Base-by-base conservation (phyloP, 805 yeast species). In the Yamadazyma sp. region DNA sequence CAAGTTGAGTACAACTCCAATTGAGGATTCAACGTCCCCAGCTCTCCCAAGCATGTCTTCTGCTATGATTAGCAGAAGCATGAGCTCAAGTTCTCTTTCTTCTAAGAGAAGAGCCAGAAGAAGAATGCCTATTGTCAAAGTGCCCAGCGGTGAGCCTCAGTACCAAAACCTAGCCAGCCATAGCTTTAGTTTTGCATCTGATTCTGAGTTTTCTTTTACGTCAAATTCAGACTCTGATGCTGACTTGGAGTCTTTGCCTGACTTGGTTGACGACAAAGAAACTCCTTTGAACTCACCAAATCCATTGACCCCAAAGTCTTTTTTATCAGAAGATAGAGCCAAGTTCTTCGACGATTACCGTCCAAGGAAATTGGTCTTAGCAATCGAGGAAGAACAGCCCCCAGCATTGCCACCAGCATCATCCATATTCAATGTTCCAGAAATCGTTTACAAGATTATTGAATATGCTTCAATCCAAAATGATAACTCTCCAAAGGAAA, bases 351-450 rank as follows among this genome's bases (percentile, higher is more conserved):
- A 40, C 7, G 35, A 31, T 16, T 19, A 21, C 13, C 26, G 15
- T 19, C 28, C 38, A 6, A 28, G 26, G 21, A 27, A 22, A 13
- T 27, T 29, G 16, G 26, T 15, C 15, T 31, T 31, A 14, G 28
- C 28, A 3, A 21, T 30, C 6, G 18, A 24, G 10, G 18, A 28
- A 25, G n/a, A 15, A 13, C 16, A 13, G 17, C 12, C 12, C 17
- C 20, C 20, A 25, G 27, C 8, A n/a, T n/a, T 4, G 12, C 16
- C 5, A 15, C 20, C 18, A 18, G 52, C 50, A 60, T n/a, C n/a
- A n/a, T 66, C 57, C 49, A 82, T 88, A 6, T 83, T 88, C 51
- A 67, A 70, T 35, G 79, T 83, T 23, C 95, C 96, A 0, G 96
- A 88, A 57, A 81, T 88, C 36, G 65, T 88, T 11, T 59, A 68